Conservation (phyloP, 768 basidiomycete genomes). For the Mycena alexandri region DNA sequence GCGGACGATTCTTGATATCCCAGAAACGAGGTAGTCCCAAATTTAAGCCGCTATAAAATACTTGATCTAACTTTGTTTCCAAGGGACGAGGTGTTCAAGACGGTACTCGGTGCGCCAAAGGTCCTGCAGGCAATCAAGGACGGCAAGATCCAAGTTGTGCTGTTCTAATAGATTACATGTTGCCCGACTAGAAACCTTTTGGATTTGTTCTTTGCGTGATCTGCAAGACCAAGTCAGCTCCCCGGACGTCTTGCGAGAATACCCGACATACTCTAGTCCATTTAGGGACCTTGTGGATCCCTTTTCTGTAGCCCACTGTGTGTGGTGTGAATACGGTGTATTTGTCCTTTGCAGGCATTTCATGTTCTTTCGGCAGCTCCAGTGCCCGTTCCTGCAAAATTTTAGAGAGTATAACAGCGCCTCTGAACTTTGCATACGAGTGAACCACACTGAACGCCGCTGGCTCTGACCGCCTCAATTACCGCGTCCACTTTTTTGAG, state of each 20-base stretch:
- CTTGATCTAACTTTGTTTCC: no score
- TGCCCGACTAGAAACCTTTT: conserved; percentile 80
- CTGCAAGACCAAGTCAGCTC: conserved; percentile 53
- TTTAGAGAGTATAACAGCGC: conserved; percentile 9
- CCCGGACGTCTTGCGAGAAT: not conserved
- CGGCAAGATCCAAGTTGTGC: conserved; percentile 83
- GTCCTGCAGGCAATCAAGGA: conserved; percentile 73
- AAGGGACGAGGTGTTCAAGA: conserved; percentile 82
- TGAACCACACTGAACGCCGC: conserved; percentile 82
- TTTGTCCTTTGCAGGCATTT: conserved; percentile 94
- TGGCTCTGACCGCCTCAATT: conserved; percentile 86
- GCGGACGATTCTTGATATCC: conserved; percentile 81
- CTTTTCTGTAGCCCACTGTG: conserved; percentile 85
- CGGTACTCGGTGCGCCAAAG: conserved; percentile 72
- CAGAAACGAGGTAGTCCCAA: conserved; percentile 65
- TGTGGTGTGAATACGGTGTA: conserved; percentile 90
- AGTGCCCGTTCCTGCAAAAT: conserved; percentile 72
- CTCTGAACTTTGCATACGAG: conserved; percentile 60
- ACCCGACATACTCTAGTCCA: conserved; percentile 84
- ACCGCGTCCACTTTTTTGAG: conserved; percentile 95
- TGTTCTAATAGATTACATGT: conserved; percentile 64
- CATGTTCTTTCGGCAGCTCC: conserved; percentile 90
- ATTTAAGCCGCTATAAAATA: no score
- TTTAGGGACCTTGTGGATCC: conserved; percentile 97
- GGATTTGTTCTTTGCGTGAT: conserved; percentile 90